Percentiles rank a stretch among this genome's conserved stretches.
Evolutionary conservation across 108 stramenopile species (phyloP).

Genomic region (Skeletonema menzelii): DNA sequence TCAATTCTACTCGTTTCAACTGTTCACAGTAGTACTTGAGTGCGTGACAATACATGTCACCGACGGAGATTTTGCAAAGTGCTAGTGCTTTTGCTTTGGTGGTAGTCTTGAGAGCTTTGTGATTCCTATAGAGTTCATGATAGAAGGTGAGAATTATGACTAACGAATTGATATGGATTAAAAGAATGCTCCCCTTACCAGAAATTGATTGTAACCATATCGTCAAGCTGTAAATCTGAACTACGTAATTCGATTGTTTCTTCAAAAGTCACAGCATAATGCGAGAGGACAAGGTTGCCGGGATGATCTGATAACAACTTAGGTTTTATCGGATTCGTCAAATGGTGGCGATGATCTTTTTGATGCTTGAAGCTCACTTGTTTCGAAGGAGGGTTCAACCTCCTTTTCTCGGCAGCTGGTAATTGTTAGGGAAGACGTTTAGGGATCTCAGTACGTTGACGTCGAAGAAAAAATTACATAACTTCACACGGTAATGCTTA

Average conservation of each 20-base stretch:
- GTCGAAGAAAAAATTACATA: not conserved
- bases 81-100: constrained; percentile 25
- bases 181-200: constrained; percentile 15
- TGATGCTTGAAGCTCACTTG: constrained; percentile 20
- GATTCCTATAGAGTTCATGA: constrained; percentile 17
- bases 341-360: constrained; percentile 17
- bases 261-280: constrained; percentile 28
- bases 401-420: constrained; percentile 31
- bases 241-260: constrained; percentile 21
- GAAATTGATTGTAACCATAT: constrained; percentile 33
- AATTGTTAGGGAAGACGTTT: not conserved
- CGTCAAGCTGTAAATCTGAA: constrained; percentile 25
- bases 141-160: not conserved
- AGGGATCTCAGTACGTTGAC: not conserved
- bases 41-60: constrained; percentile 36
- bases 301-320: constrained; percentile 25
- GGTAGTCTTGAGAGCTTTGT: constrained; percentile 27
- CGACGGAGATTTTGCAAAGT: constrained; percentile 29
- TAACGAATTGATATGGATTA: not conserved
- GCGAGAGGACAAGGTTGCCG: constrained; percentile 21
- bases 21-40: constrained; percentile 30
- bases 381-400: constrained; percentile 26
- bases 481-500: not conserved
- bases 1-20: constrained; percentile 6
- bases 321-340: constrained; percentile 8